A percentile compares a stretch with the other conserved stretches of the same genome.
Conservation (phyloP, 805 yeast genomes). For the Suhomyces vadensis region DNA sequence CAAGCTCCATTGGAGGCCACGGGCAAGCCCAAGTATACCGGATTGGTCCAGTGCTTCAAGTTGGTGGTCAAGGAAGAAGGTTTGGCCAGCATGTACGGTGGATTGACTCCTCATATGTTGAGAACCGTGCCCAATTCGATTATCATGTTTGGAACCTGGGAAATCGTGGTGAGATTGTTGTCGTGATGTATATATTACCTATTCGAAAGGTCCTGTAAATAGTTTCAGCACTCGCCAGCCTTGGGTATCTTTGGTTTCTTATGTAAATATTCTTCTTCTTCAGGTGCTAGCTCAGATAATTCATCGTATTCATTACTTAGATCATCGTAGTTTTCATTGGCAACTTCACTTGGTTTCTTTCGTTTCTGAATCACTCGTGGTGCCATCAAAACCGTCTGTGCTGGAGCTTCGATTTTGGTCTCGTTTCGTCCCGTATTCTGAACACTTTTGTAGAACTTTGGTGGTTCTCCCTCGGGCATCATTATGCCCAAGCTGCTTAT, state of each 20-base stretch:
- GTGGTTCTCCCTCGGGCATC: conserved; percentile 45
- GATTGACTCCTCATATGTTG: conserved; percentile 92
- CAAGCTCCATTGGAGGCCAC: conserved; percentile 80
- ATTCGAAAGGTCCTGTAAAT: conserved; percentile 9
- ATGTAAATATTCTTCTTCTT: conserved; percentile 6
- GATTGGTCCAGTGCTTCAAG: conserved; percentile 82
- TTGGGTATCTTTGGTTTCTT: conserved; percentile 2
- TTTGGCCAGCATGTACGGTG: conserved; percentile 90
- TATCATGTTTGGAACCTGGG: conserved; percentile 99
- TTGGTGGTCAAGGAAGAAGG: conserved; percentile 92
- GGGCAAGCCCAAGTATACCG: conserved; percentile 85
- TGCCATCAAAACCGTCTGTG: conserved; percentile 8
- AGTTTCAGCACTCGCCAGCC: conserved; percentile 3
- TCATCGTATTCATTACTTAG: conserved; percentile 7
- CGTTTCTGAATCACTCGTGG: conserved; percentile 5
- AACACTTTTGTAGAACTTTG: conserved; percentile 47
- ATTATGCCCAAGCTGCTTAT: conserved; percentile 20
- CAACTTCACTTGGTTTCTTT: background rate
- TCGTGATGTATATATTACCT: conserved; percentile 14
- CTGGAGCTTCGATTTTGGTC: conserved; percentile 9
- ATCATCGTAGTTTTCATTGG: conserved; percentile 6
- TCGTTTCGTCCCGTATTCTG: conserved; percentile 26
- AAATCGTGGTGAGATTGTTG: conserved; percentile 51
- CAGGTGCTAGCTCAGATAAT: conserved; percentile 8
- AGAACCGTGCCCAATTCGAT: conserved; percentile 97